Conservation (phyloP, 768 basidiomycete genomes). For the Pholiota molesta region DNA sequence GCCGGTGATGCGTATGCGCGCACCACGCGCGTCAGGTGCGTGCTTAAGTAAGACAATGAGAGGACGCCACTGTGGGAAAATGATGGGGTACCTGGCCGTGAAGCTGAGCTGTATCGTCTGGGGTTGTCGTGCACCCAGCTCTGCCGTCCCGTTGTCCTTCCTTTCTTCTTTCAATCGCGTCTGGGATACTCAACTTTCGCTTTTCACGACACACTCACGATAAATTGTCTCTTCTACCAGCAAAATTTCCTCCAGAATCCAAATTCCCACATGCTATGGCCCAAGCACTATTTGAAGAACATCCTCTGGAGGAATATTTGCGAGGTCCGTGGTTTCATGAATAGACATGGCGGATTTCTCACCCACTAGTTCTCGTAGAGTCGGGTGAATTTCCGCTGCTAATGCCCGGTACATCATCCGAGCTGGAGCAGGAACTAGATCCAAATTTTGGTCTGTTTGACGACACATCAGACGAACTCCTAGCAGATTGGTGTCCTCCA, state of each 20-base stretch:
- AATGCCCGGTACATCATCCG: conserved; percentile 58
- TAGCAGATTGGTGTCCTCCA: conserved; percentile 41
- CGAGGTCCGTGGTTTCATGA: conserved; percentile 47
- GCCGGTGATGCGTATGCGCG: too few relatives aligned
- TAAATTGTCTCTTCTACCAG: conserved; percentile 5
- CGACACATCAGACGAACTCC: conserved; percentile 27
- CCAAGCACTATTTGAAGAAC: conserved; percentile 76
- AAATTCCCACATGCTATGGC: conserved; percentile 53
- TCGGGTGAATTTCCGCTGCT: conserved; percentile 57
- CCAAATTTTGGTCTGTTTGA: conserved; percentile 30
- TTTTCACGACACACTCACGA: conserved; percentile 27
- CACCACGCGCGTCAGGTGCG: neutral
- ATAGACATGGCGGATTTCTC: conserved; percentile 5
- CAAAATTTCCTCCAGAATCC: neutral
- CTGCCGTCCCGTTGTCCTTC: conserved; percentile 8
- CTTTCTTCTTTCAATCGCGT: conserved; percentile 13
- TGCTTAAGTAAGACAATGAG: neutral
- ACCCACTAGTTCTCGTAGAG: conserved; percentile 38
- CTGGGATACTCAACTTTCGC: conserved; percentile 7
- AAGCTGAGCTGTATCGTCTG: neutral
- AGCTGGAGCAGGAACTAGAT: conserved; percentile 42
- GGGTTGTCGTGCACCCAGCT: neutral
- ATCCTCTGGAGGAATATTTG: conserved; percentile 75
- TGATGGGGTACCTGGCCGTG: neutral
- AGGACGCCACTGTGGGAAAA: neutral